Percentiles rank a stretch among this genome's conserved stretches.
Evolutionary conservation across 108 stramenopile species (phyloP).

Genomic region (Chaetoceros tenuissimus): DNA sequence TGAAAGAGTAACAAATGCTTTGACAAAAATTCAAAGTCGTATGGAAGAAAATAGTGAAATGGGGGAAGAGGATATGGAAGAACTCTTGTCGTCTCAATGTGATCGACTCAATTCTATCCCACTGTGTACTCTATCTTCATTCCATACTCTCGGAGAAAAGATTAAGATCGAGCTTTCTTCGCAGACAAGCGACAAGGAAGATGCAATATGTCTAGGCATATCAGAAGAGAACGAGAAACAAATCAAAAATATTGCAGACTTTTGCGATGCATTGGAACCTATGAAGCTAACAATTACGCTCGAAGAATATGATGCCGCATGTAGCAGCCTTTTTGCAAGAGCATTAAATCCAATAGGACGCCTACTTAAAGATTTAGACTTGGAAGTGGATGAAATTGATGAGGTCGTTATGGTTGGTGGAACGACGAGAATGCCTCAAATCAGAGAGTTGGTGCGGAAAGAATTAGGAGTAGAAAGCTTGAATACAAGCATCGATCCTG

Average conservation of each 20-base stretch:
- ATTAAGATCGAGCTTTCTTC: constrained; percentile 68
- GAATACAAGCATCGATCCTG: constrained; percentile 94
- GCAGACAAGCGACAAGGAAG: constrained; percentile 8
- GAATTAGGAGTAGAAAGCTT: constrained; percentile 59
- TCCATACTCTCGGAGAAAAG: constrained; percentile 73
- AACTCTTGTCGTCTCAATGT: constrained; percentile 35
- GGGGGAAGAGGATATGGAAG: constrained; percentile 36
- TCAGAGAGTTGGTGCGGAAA: constrained; percentile 70
- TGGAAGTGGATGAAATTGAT: constrained; percentile 78
- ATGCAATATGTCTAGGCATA: constrained; percentile 12
- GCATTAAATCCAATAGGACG: constrained; percentile 66
- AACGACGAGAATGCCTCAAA: constrained; percentile 89
- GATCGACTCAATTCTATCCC: constrained; percentile 32
- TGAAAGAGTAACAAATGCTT: constrained; percentile 13
- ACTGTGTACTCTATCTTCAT: constrained; percentile 65
- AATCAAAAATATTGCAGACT: constrained; percentile 14
- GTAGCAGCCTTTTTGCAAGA: constrained; percentile 61
- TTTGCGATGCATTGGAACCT: constrained; percentile 42
- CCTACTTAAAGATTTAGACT: constrained; percentile 71
- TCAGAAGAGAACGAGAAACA: constrained; percentile 1
- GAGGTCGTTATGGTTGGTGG: constrained; percentile 99
- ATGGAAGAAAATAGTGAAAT: constrained; percentile 1
- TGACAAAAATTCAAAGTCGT: constrained; percentile 13
- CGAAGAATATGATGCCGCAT: constrained; percentile 63
- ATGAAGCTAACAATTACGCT: constrained; percentile 46